Evolutionary conservation across 352 stramenopile species (phyloP), one percentile per base, ranked within the genome.

Genomic region (Peronosclerospora sorghi): DNA sequence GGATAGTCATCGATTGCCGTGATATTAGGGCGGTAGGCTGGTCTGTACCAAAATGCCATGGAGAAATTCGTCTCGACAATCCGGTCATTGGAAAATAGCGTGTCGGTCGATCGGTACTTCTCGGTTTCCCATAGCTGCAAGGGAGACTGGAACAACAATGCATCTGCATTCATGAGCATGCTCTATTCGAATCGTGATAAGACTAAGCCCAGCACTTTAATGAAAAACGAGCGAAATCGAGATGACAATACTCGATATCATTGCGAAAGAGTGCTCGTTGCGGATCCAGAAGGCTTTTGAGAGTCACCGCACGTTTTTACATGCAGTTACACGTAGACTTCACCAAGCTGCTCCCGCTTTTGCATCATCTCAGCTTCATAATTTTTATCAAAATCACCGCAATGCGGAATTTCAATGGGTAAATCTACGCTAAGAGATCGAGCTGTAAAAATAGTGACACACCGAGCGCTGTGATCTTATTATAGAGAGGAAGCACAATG

Each of bases 311-410:
- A 15, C 49, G n/a, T n/a, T n/a, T n/a, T 64, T 58, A 32, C 73
- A 88, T 8, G 73, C 73, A 29, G 86, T 67, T 84, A 86, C 8
- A 86, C 60, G 24, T 63, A 72, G 27, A 85, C 62, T 41, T 70
- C 65, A n/a, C 60, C 51, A 3, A 68, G 40, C 12, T 61, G 47
- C 4, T 56, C 52, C 12, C 23, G 52, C 26, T 72, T 59, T 28
- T 67, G 45, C 41, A 58, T 67, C 8, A 65, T 50, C 10, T 38
- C 43, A 27, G 62, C 51, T 20, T 59, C 53, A 27, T 79, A 63
- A 12, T 51, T 41, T 20, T 58, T 38, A 35, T 57, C 55, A 14
- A 87, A 73, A 49, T 85, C 72, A 8, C 72, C 70, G 29, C 75
- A 87, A 37, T 85, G 72, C 10, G 72, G 72, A 10, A 85, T 57